phyloP scores from a whole-genome alignment of 1,284 basidiomycete genomes.

The Cutaneotrichosporon curvatum region DNA sequence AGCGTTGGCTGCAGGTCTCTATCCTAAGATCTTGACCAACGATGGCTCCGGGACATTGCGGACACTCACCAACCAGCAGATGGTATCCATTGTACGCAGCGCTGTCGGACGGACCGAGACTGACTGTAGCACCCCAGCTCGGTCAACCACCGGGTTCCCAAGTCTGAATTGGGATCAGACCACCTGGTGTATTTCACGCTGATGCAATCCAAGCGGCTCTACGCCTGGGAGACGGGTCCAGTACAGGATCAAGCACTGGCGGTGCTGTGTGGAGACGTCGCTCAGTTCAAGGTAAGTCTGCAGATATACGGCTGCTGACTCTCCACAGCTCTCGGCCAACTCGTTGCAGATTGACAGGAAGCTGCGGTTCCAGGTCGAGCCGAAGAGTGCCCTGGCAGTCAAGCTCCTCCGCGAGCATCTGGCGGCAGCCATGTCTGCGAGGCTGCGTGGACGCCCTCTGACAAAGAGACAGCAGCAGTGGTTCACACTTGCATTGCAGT shows the following conservation, averaged over 20 bases:
- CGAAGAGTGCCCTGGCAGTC: constrained; percentile 71
- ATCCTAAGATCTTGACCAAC: constrained; percentile 73
- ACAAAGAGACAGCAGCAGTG: constrained; percentile 58
- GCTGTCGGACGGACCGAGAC: constrained; percentile 48
- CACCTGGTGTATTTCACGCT: constrained; percentile 82
- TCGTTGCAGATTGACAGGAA: constrained; percentile 77
- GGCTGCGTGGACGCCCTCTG: constrained; percentile 56
- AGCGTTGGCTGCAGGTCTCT: constrained; percentile 78
- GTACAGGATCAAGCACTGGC: constrained; percentile 77
- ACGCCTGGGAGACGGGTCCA: constrained; percentile 94
- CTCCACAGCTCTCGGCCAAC: constrained; percentile 60
- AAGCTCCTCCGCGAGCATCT: constrained; percentile 70
- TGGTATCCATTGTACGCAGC: constrained; percentile 49
- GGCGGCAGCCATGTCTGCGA: constrained; percentile 55
- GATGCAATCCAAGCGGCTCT: constrained; percentile 59
- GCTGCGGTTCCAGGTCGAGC: constrained; percentile 63
- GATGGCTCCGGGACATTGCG: constrained; percentile 60
- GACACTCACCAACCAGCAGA: constrained; percentile 82
- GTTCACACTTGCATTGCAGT: constrained; percentile 61
- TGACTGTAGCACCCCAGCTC: constrained; percentile 95
- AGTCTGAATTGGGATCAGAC: constrained; percentile 65
- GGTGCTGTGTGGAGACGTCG: constrained; percentile 76
- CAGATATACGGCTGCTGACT: constrained; percentile 12
- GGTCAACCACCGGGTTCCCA: constrained; percentile 66
- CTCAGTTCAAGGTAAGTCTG: constrained; percentile 69